Evolutionary conservation across 2,329 filamentous ascomycete genomes (phyloP).

Genomic region (Rhytidhysteron rufulum): DNA sequence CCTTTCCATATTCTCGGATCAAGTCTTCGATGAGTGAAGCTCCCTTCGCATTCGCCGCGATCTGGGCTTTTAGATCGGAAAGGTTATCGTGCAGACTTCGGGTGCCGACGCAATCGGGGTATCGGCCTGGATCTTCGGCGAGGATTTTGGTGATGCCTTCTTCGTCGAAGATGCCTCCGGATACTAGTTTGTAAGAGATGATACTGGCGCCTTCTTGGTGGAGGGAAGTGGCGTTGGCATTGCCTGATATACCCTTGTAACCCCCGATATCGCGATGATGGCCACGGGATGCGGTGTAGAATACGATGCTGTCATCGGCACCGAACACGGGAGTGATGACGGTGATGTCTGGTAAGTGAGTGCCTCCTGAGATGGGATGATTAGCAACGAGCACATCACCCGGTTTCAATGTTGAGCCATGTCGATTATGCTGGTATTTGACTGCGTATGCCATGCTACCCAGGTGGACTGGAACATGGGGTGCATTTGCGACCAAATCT

Average conservation of each 20-base stretch:
- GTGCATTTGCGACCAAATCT: slow-evolving; percentile 21
- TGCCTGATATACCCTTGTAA: slow-evolving; percentile 38
- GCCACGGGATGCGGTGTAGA: slow-evolving; percentile 24
- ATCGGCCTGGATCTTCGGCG: slow-evolving; percentile 20
- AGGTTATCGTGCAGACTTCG: slow-evolving; percentile 32
- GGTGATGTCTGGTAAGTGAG: slow-evolving; percentile 27
- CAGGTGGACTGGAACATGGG: slow-evolving; percentile 23
- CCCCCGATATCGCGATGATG: slow-evolving; percentile 29
- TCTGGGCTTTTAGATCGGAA: slow-evolving; percentile 32
- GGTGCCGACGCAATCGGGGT: slow-evolving; percentile 29
- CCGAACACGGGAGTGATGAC: slow-evolving; percentile 24
- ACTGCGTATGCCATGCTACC: slow-evolving; percentile 24
- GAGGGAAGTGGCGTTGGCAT: slow-evolving; percentile 42
- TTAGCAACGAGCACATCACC: slow-evolving; percentile 27
- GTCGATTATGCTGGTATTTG: slow-evolving; percentile 20
- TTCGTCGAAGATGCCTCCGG: slow-evolving; percentile 34
- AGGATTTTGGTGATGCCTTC: slow-evolving; percentile 23
- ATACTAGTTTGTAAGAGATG: slow-evolving; percentile 37
- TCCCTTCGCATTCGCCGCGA: slow-evolving; percentile 33
- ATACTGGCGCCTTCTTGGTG: slow-evolving; percentile 48
- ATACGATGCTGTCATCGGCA: slow-evolving; percentile 16
- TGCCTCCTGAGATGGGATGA: slow-evolving; percentile 23
- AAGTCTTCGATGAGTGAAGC: slow-evolving; percentile 32
- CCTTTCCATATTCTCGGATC: slow-evolving; percentile 31
- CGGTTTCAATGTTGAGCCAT: slow-evolving; percentile 14